Conservation (phyloP, 140 eudicot species). For the Cichorium intybus region DNA sequence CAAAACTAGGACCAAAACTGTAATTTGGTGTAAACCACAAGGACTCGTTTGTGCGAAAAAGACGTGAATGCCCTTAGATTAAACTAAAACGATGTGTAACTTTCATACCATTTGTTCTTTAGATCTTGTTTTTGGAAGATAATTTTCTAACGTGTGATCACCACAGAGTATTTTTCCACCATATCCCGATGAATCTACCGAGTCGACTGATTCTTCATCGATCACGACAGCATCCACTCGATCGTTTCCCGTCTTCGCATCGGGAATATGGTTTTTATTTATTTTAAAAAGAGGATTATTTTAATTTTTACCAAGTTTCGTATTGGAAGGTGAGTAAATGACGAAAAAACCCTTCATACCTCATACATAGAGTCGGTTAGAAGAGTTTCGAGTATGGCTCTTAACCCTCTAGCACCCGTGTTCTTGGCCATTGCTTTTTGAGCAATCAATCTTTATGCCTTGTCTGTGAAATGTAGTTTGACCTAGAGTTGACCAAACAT, state of each 20-base stretch:
- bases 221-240: slow-evolving; percentile 86
- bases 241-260: slow-evolving; percentile 61
- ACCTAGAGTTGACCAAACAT: no score
- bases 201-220: slow-evolving; percentile 82
- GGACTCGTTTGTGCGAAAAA: no score
- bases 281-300: slow-evolving; percentile 3
- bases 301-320: no score
- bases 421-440: no score
- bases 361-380: slow-evolving; percentile 93
- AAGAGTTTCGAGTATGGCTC: slow-evolving; percentile 80
- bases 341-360: slow-evolving; percentile 53
- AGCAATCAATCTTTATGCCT: no score
- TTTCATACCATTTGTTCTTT: no score
- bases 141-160: slow-evolving; percentile 68
- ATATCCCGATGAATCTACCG: slow-evolving; percentile 46
- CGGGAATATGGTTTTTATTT: slow-evolving; percentile 70
- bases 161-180: slow-evolving; percentile 87
- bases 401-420: slow-evolving; percentile 95
- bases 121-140: slow-evolving; percentile 51
- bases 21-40: no score
- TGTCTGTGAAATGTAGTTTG: no score
- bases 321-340: no score
- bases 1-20: no score
- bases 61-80: no score
- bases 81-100: no score